These are phyloP conservation scores for Exophiala aquamarina DNA, from an alignment of 2,329 filamentous ascomycete species.

Conservation along the genomic window DNA sequence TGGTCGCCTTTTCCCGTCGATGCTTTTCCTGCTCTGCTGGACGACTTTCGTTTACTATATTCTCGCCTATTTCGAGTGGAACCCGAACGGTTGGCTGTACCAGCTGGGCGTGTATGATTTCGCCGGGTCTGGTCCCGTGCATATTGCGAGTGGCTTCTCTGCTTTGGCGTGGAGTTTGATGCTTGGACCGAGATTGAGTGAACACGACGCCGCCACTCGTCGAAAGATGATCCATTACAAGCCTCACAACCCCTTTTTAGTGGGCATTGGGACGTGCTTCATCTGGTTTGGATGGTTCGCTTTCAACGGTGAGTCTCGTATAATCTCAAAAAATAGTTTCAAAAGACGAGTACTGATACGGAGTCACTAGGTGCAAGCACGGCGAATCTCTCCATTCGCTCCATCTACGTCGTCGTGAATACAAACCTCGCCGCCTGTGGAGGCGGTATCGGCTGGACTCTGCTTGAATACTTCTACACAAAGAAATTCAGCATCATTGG, in stretches of 20 bases:
- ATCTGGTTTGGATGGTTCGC: slow-evolving; percentile 71
- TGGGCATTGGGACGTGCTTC: slow-evolving; percentile 65
- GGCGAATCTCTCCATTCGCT: slow-evolving; percentile 52
- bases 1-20: slow-evolving; percentile 62
- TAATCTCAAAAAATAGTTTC: not conserved
- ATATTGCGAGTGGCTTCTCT: slow-evolving; percentile 70
- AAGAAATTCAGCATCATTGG: slow-evolving; percentile 53
- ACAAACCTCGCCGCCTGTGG: slow-evolving; percentile 59
- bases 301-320: slow-evolving; percentile 66
- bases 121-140: slow-evolving; percentile 72
- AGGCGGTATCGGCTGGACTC: slow-evolving; percentile 54
- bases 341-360: not conserved
- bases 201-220: slow-evolving; percentile 49
- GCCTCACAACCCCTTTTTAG: slow-evolving; percentile 72
- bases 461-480: slow-evolving; percentile 53
- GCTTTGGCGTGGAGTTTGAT: slow-evolving; percentile 73
- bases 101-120: slow-evolving; percentile 70
- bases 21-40: slow-evolving; percentile 73
- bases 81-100: slow-evolving; percentile 69
- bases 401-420: slow-evolving; percentile 58
- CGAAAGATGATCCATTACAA: slow-evolving; percentile 49
- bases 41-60: slow-evolving; percentile 67
- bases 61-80: slow-evolving; percentile 77
- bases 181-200: slow-evolving; percentile 65
- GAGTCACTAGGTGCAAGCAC: slow-evolving; percentile 42